Percentiles rank a stretch among this genome's conserved stretches.
These are phyloP conservation scores for Saccharomycopsis schoenii DNA, from an alignment of 805 yeast genomes.

Conservation along the genomic window DNA sequence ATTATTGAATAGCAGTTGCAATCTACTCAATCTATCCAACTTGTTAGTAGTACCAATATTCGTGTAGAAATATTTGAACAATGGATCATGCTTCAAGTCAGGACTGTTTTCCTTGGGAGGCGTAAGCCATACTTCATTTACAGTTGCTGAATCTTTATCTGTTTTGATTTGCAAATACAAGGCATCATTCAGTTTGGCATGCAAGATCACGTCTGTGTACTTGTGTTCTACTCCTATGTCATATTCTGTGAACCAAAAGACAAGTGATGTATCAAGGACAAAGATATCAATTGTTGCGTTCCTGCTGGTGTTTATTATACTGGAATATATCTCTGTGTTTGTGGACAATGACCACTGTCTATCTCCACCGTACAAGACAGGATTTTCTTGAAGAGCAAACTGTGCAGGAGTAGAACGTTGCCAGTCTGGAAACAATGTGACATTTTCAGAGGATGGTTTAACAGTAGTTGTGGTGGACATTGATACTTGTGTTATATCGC, in stretches of 20 bases:
- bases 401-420: conserved; percentile 11
- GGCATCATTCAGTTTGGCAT: conserved; percentile 19
- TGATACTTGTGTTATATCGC: no score
- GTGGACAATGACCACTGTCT: conserved; percentile 12
- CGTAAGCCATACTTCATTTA: conserved; percentile 5
- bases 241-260: conserved; percentile 29
- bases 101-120: neutral
- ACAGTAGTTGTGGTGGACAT: neutral
- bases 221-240: conserved; percentile 30
- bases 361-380: conserved; percentile 17
- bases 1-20: conserved; percentile 29
- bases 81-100: neutral
- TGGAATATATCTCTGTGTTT: neutral
- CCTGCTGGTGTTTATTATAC: neutral
- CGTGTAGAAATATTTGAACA: conserved; percentile 26
- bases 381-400: conserved; percentile 17
- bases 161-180: conserved; percentile 18
- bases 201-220: conserved; percentile 22
- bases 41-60: conserved; percentile 22
- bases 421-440: conserved; percentile 12
- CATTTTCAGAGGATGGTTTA: conserved; percentile 23
- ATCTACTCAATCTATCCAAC: conserved; percentile 30
- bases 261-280: conserved; percentile 28
- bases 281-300: conserved; percentile 26
- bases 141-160: neutral